Base-by-base conservation (phyloP, 331 rosid genomes). In the Malus hybrid region DNA sequence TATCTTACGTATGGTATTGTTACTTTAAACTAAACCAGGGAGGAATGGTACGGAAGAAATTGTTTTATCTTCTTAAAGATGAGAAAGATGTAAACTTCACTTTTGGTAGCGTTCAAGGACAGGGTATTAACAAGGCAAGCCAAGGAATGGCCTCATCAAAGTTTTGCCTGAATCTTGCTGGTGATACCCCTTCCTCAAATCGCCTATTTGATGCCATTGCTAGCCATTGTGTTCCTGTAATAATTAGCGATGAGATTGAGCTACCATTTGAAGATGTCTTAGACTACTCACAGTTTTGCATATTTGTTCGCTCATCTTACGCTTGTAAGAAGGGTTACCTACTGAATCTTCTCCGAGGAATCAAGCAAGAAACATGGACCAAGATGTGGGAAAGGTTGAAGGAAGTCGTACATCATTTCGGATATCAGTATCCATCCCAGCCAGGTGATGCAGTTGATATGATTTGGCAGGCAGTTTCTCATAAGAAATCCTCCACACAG, bases 141-240 rank as follows among this genome's bases (percentile, higher is more conserved):
- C 76, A 72, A 34, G 99, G 97, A 69, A 94, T 94, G 99, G 85
- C 91, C 74, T 77, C 79, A 48, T 92, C 99, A 22, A 94, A 88
- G 82, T 94, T 88, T 82, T 94, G 99, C 88, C 88, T 94, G 9
- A 90, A 92, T 80, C 89, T 88, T 70, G 99, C 99, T 14, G 99
- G 99, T 18, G 99, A 94, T 70, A 94, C 97, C 57, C 99, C 99
- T 39, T 92, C 99, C 48, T 92, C 99, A 48, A 94, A 94, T 78
- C 87, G 97, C 46, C 93, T 94, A 52, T 94, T 94, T 1, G 99
- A 94, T 79, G 91, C 99, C 67, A 90, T 92, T 73, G 95, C 91
- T 36, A 88, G 97, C 85, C 93, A 92, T 76, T 92, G 99, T 78
- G 91, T 94, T 72, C 99, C 99, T 22, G 99, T 94, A 73, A 86